phyloP scores from a whole-genome alignment of 73 alveolate species.

The Effrenium voratum region DNA sequence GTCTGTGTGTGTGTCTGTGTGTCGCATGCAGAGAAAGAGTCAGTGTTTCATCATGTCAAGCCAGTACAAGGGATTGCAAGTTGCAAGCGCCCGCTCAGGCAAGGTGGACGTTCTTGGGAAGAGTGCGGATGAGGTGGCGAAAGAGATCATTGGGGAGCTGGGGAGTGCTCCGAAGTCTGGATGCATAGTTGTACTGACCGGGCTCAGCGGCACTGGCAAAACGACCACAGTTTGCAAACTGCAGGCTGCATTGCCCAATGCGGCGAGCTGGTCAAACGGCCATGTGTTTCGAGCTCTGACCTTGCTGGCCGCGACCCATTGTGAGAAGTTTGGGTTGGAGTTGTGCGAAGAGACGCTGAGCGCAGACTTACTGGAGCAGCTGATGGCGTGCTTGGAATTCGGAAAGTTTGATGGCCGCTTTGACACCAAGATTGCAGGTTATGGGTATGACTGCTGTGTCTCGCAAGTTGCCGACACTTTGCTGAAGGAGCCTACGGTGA shows the following conservation, averaged over 20 bases:
- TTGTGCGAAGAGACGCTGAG: not conserved
- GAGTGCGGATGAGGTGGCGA: not conserved
- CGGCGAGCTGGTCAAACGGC: conserved; percentile 15
- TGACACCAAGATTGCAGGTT: not conserved
- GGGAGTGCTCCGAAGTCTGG: not conserved
- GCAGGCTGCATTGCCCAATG: not conserved
- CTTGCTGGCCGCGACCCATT: not conserved
- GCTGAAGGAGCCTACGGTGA: not conserved
- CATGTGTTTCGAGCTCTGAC: conserved; percentile 21
- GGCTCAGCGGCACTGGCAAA: conserved; percentile 1
- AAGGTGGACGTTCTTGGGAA: no score
- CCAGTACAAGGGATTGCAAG: no score
- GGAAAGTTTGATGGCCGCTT: not conserved
- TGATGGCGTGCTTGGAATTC: not conserved
- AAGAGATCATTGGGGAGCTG: not conserved
- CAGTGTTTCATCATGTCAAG: no score
- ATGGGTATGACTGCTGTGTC: not conserved
- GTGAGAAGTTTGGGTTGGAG: not conserved
- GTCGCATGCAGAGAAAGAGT: no score
- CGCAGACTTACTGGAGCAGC: not conserved
- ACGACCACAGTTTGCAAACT: not conserved
- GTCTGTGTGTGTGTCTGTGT: no score
- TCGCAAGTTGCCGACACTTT: not conserved
- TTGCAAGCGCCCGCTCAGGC: no score
- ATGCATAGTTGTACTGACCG: not conserved